Conservation (phyloP, 2,329 filamentous ascomycete genomes). For the Phialophora expanda region DNA sequence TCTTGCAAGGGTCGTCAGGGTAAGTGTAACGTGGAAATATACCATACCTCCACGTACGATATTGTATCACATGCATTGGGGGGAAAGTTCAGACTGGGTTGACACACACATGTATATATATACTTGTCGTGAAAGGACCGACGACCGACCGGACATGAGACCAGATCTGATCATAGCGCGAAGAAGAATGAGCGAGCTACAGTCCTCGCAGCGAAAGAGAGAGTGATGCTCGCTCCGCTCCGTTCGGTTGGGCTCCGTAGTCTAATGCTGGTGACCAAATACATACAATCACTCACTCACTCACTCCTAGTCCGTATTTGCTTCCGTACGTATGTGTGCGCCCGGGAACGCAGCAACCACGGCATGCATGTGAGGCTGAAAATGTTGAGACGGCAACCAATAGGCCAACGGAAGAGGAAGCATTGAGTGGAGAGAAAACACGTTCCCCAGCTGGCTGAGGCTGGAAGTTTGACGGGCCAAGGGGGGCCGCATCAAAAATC, state of each 20-base stretch:
- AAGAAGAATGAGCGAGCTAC: no score
- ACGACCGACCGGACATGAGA: neutral
- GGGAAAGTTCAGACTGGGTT: neutral
- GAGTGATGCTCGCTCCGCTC: neutral
- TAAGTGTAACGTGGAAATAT: neutral
- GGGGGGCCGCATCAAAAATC: neutral
- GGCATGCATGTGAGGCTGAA: neutral
- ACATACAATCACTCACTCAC: no score
- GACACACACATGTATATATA: neutral
- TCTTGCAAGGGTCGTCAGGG: neutral
- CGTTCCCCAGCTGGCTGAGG: neutral
- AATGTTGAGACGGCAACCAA: neutral
- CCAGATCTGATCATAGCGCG: neutral
- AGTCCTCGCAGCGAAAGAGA: neutral
- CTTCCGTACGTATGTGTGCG: neutral
- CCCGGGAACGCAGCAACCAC: neutral
- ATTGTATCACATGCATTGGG: neutral
- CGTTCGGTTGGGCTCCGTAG: neutral
- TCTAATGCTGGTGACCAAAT: neutral
- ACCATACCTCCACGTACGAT: neutral
- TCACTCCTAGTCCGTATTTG: no score
- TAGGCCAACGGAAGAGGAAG: neutral
- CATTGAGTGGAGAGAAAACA: neutral
- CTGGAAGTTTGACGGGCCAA: neutral
- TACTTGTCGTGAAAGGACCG: neutral